phyloP scores from a whole-genome alignment of 352 stramenopile genomes.

The Globisporangium lucens region DNA sequence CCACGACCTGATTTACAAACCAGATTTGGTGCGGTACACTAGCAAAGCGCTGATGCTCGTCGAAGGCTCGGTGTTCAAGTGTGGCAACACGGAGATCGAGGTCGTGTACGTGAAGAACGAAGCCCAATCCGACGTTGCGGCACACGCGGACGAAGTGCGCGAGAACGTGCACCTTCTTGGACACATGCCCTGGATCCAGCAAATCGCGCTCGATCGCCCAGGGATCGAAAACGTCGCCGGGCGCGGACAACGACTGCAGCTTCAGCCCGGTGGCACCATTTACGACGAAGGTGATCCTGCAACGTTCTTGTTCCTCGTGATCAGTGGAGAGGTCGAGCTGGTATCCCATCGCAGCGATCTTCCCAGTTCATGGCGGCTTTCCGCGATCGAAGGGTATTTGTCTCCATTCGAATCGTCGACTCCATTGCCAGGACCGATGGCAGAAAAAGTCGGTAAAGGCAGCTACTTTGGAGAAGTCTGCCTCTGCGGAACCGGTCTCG shows the following conservation, averaged over 20 bases:
- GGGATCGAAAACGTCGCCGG: conserved; percentile 48
- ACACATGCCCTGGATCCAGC: conserved; percentile 57
- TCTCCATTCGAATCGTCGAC: neutral
- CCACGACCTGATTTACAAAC: conserved; percentile 27
- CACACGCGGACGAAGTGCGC: conserved; percentile 32
- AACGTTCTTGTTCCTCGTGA: conserved; percentile 64
- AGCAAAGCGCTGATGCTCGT: conserved; percentile 73
- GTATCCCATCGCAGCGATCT: conserved; percentile 3
- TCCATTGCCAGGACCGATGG: conserved; percentile 4
- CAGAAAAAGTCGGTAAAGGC: conserved; percentile 35
- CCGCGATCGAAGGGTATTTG: conserved; percentile 13
- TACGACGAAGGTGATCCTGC: conserved; percentile 62
- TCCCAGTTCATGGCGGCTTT: conserved; percentile 17
- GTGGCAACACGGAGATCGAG: conserved; percentile 56
- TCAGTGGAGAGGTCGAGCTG: conserved; percentile 49
- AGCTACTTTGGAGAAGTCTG: conserved; percentile 68
- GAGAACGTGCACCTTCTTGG: conserved; percentile 42
- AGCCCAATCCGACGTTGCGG: conserved; percentile 9
- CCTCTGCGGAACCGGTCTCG: conserved; percentile 26
- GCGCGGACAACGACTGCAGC: conserved; percentile 36
- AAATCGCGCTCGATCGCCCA: conserved; percentile 45
- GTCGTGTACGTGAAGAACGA: conserved; percentile 56
- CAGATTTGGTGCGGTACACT: conserved; percentile 54
- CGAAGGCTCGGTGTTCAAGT: conserved; percentile 63
- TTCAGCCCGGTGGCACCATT: conserved; percentile 41